These are phyloP conservation scores for Cercospora zeina DNA, from an alignment of 2,329 filamentous ascomycete genomes.

Conservation along the genomic window DNA sequence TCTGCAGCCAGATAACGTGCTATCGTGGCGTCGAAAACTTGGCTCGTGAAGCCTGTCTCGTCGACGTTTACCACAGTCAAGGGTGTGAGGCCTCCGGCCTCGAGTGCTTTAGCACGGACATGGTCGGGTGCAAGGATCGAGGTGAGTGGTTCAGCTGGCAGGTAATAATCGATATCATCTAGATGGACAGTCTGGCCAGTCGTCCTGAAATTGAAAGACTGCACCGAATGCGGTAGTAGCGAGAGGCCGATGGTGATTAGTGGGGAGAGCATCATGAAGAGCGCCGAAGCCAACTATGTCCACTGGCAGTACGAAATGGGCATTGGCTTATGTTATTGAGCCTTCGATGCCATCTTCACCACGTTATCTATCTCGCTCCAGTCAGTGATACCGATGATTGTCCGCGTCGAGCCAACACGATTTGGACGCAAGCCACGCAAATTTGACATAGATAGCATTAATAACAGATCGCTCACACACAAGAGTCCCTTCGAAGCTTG, in stretches of 20 bases:
- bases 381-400: neutral
- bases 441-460: neutral
- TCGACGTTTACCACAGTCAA: slow-evolving; percentile 43
- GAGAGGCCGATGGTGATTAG: neutral
- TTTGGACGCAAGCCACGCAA: neutral
- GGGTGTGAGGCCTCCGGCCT: slow-evolving; percentile 40
- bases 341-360: neutral
- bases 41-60: slow-evolving; percentile 29
- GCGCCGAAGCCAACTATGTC: neutral
- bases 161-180: slow-evolving; percentile 45
- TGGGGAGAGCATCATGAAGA: slow-evolving; percentile 1
- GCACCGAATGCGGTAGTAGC: neutral
- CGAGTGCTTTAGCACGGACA: slow-evolving; percentile 29
- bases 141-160: slow-evolving; percentile 43
- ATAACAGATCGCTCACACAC: neutral
- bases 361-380: neutral
- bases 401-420: neutral
- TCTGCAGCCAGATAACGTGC: slow-evolving; percentile 40
- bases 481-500: neutral
- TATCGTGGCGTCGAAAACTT: slow-evolving; percentile 33
- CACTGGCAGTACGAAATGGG: neutral
- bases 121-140: slow-evolving; percentile 32
- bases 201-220: slow-evolving; percentile 29
- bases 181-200: slow-evolving; percentile 47
- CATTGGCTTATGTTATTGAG: neutral